phyloP scores from a whole-genome alignment of 768 basidiomycete genomes.

The Hygrocybe coccinea region DNA sequence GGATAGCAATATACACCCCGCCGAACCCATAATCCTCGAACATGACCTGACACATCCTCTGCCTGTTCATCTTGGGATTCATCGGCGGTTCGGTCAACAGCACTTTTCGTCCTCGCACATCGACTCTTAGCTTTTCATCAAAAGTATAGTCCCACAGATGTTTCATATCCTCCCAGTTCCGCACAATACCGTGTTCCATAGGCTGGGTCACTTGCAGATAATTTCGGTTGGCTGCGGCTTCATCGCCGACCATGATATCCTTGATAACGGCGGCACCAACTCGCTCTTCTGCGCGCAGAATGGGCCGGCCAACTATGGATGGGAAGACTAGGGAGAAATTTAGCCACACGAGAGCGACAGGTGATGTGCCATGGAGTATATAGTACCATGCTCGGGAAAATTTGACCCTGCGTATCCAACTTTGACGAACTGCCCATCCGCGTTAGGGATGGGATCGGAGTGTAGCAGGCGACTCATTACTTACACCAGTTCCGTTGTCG shows the following conservation, averaged over 20 bases:
- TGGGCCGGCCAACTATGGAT: conserved; percentile 94
- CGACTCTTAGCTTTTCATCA: conserved; percentile 86
- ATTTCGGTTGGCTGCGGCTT: conserved; percentile 89
- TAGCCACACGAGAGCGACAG: neutral
- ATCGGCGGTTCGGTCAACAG: conserved; percentile 97
- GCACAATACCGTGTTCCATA: conserved; percentile 98
- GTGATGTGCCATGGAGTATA: conserved; percentile 14
- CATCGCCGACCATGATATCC: conserved; percentile 98
- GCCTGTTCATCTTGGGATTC: conserved; percentile 93
- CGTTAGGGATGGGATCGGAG: conserved; percentile 6
- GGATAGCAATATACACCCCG: conserved; percentile 95
- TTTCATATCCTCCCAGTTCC: conserved; percentile 99
- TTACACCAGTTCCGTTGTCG: conserved; percentile 84
- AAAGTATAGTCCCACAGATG: conserved; percentile 99
- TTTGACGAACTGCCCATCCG: conserved; percentile 69
- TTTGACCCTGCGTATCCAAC: conserved; percentile 89
- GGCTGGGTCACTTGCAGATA: conserved; percentile 97
- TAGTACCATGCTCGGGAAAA: conserved; percentile 90
- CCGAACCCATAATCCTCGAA: conserved; percentile 98
- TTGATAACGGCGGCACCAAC: conserved; percentile 82
- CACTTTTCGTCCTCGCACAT: conserved; percentile 83
- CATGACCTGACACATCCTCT: conserved; percentile 97
- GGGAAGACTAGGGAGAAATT: conserved; percentile 67
- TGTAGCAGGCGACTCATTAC: conserved; percentile 25
- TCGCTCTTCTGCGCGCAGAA: conserved; percentile 95